Base-by-base conservation (phyloP, 2,329 filamentous ascomycete species). In the Cladosporium austrohemisphaericum region DNA sequence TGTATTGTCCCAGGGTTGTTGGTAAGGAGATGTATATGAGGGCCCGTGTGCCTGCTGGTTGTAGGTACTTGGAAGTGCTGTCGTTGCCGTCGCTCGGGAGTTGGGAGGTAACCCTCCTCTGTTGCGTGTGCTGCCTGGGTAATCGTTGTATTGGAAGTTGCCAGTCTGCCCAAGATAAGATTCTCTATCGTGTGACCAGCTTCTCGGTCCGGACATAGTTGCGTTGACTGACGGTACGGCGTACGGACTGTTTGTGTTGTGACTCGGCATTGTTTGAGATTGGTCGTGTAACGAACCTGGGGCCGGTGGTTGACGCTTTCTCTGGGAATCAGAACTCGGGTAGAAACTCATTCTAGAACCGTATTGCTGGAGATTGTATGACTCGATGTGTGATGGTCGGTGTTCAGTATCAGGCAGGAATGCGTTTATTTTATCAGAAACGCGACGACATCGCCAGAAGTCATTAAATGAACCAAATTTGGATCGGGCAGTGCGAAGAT, bases 391-490 rank as follows among this genome's bases (percentile, higher is more conserved):
- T n/a, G n/a, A n/a, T n/a, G n/a, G n/a, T n/a, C n/a, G n/a, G n/a
- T n/a, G n/a, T n/a, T n/a, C n/a, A n/a, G n/a, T n/a, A n/a, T n/a
- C n/a, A n/a, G n/a, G n/a, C n/a, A n/a, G n/a, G n/a, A n/a, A n/a
- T n/a, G n/a, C n/a, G n/a, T n/a, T n/a, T n/a, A n/a, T 44, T 31
- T 45, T 45, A 45, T 45, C 19, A 35, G 31, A 13, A 13, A 23
- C 20, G 28, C 18, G 16, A 35, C 19, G 14, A 45, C 41, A 45
- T 45, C 22, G 9, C 36, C 29, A 45, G 36, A 28, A 14, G 20
- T 11, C 41, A 45, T 35, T n/a, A n/a, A 16, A 45, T 25, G 41
- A 18, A n/a, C 41, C 41, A 45, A 45, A 35, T 35, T 35, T 45
- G 41, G 31, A 45, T 29, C 18, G 33, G 33, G 44, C 32, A 37